Evolutionary conservation across 2,329 filamentous ascomycete species (phyloP), one percentile per base, ranked within the genome.

Genomic region (Seiridium unicorne): DNA sequence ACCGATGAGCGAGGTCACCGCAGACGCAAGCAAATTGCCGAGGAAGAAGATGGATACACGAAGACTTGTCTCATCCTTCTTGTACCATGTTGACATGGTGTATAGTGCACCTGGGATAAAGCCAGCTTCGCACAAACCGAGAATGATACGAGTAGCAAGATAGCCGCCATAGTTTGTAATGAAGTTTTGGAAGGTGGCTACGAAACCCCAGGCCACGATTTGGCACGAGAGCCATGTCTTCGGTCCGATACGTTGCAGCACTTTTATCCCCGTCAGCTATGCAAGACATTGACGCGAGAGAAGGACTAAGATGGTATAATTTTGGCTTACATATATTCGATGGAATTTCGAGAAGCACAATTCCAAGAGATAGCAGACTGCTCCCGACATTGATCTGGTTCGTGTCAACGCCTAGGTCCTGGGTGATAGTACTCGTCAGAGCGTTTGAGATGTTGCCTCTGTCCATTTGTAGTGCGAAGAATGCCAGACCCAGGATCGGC

Each of bases 31-130:
- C 60, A 83, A 81, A 76, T 83, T 83, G 8, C 81, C 81, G 48
- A 84, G 81, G 66, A 83, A 84, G 60, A 84, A 79, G 0, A 83
- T 64, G 1, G 81, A 79, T 5, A 83, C 75, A 13, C 81, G 72
- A 57, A 76, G 77, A 0, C 78, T 77, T 1, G 81, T 69, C 60
- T 83, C 79, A 1, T 70, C 65, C 44, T 74, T 75, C 0, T 73
- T 77, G 59, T 84, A 84, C 80, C 80, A 84, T 1, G 76, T 81
- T 0, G 81, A 82, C 3, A 84, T 68, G 0, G 80, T 83, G 60
- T 81, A 84, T 8, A 83, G 76, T 0, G 78, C 75, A 0, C 79
- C 81, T 0, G 81, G 81, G 26, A 82, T 84, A 58, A 81, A 84
- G 1, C 81, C 81, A 0, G 80, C 77, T 65, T 84, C 81, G 7